Conservation (phyloP, 140 eudicot genomes). For the Flaveria floridana region DNA sequence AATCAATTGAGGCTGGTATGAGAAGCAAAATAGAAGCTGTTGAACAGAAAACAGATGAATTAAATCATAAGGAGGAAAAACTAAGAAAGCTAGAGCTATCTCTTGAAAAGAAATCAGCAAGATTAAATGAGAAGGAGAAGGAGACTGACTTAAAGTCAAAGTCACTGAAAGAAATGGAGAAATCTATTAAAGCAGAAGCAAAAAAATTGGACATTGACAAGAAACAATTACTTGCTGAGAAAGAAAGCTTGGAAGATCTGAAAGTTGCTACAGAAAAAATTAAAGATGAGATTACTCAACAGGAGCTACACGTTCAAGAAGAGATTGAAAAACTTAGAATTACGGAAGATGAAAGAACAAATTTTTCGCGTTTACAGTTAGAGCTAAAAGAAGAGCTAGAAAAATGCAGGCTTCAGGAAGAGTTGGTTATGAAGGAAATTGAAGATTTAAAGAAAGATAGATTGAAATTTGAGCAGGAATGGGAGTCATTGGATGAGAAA, state of each 20-base stretch:
- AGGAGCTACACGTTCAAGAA: constrained; percentile 46
- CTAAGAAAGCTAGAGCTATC: constrained; percentile 62
- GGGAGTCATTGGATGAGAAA: constrained; percentile 87
- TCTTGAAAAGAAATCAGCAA: constrained; percentile 57
- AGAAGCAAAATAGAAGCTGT: constrained; percentile 44
- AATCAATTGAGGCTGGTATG: constrained; percentile 54
- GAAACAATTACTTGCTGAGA: constrained; percentile 49
- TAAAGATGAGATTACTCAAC: constrained; percentile 44
- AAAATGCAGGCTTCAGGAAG: constrained; percentile 49
- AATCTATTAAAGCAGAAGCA: constrained; percentile 45
- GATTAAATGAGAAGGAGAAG: constrained; percentile 68
- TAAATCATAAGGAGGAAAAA: constrained; percentile 62
- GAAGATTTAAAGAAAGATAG: constrained; percentile 71
- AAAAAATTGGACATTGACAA: constrained; percentile 50
- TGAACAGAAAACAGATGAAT: constrained; percentile 49
- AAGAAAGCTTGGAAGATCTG: constrained; percentile 43
- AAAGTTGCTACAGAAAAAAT: constrained; percentile 43
- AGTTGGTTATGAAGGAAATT: constrained; percentile 54
- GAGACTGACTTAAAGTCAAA: constrained; percentile 51
- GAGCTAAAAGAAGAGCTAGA: constrained; percentile 68
- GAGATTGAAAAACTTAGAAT: constrained; percentile 52
- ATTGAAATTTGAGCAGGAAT: constrained; percentile 70
- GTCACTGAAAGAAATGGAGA: constrained; percentile 62
- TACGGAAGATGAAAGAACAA: constrained; percentile 50
- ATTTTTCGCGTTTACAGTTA: constrained; percentile 45